A percentile compares a stretch with the other conserved stretches of the same genome.
Conservation (phyloP, 73 alveolate species). For the Paramecium caudatum region DNA sequence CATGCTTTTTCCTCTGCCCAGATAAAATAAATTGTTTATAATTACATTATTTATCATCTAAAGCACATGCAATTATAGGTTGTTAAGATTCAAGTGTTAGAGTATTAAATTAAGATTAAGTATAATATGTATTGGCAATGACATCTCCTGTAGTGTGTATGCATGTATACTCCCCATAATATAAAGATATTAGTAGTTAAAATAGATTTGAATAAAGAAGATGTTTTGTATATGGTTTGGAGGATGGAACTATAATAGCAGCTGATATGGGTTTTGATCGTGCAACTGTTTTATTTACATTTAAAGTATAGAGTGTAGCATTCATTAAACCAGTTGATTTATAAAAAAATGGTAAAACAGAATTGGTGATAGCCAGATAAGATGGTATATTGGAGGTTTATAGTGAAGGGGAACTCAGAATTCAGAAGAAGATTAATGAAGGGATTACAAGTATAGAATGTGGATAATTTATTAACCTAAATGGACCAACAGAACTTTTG, state of each 20-base stretch:
- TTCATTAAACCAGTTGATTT: slow-evolving; percentile 15
- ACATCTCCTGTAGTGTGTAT: slow-evolving; percentile 61
- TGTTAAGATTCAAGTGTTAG: slow-evolving; percentile 62
- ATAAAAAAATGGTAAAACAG: slow-evolving; percentile 41
- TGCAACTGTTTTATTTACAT: slow-evolving; percentile 20
- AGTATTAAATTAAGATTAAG: slow-evolving; percentile 50
- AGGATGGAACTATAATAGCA: slow-evolving; percentile 53
- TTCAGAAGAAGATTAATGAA: slow-evolving; percentile 46
- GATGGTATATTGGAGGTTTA: slow-evolving; percentile 50
- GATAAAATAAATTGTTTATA: slow-evolving; percentile 33
- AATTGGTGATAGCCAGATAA: background rate
- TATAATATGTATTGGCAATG: background rate
- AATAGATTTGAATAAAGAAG: slow-evolving; percentile 50
- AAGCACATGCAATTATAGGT: slow-evolving; percentile 45
- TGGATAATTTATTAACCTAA: slow-evolving; percentile 25
- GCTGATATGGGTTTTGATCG: slow-evolving; percentile 67
- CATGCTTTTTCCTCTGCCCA: slow-evolving; percentile 22
- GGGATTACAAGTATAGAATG: slow-evolving; percentile 25
- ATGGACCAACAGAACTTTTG: slow-evolving; percentile 31
- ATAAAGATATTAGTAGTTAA: background rate
- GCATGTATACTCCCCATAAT: slow-evolving; percentile 40
- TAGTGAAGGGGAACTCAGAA: slow-evolving; percentile 10
- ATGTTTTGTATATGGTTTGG: slow-evolving; percentile 42
- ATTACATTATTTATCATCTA: slow-evolving; percentile 56
- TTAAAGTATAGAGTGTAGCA: background rate